phyloP scores from a whole-genome alignment of 2,329 filamentous ascomycete species.

The Aphanocladium album region DNA sequence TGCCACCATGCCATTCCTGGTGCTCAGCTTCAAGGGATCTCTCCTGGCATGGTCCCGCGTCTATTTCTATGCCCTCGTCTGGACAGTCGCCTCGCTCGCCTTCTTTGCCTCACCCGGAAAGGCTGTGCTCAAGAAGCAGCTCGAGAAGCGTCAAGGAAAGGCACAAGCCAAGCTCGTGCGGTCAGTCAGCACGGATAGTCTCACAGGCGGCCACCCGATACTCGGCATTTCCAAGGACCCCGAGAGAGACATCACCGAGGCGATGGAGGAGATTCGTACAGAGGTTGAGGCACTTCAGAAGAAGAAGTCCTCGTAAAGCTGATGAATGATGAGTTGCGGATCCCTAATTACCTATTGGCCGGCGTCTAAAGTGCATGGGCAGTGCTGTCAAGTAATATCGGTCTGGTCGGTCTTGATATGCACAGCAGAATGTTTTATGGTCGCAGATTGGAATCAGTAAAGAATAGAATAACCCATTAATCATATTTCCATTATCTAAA shows the following conservation, averaged over 20 bases:
- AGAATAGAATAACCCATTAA: constrained; percentile 5
- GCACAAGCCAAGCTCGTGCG: constrained; percentile 43
- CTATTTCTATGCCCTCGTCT: constrained; percentile 79
- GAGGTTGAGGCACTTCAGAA: constrained; percentile 56
- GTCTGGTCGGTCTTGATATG: background rate
- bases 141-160: constrained; percentile 53
- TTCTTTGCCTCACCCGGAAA: constrained; percentile 82
- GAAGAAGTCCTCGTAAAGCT: constrained; percentile 4
- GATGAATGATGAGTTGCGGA: background rate
- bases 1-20: constrained; percentile 75
- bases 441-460: background rate
- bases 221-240: constrained; percentile 77
- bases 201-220: constrained; percentile 55
- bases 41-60: constrained; percentile 75
- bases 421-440: background rate
- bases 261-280: constrained; percentile 65
- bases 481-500: constrained; percentile 3
- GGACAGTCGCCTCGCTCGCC: constrained; percentile 57
- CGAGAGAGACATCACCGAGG: constrained; percentile 69
- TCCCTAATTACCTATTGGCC: background rate
- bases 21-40: constrained; percentile 68
- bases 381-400: background rate
- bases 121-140: constrained; percentile 45
- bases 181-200: constrained; percentile 52
- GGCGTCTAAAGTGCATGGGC: background rate